Evolutionary conservation across 164 flowering plant genomes (phyloP), one percentile per base, ranked within the genome.

Genomic region (Euptelea pleiosperma): DNA sequence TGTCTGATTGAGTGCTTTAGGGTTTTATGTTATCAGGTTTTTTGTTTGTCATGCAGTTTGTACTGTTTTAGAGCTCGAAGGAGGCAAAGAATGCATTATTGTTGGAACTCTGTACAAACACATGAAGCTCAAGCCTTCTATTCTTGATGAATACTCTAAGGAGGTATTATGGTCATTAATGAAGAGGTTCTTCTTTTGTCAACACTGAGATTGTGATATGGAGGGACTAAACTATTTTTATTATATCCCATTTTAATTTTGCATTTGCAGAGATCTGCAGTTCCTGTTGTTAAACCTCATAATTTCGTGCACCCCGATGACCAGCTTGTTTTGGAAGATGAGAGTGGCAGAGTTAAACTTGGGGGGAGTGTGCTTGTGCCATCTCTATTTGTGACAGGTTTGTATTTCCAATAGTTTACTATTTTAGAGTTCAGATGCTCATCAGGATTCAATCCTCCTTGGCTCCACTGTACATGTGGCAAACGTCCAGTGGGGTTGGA

Each of bases 51-150:
- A 37, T 52, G 77, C 79, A 86, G 99, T 86, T 58, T 80, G 92
- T 64, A 85, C 81, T 6, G 78, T 93, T 52, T 66, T 93, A 71
- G 93, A 77, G 48, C 73, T 89, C 58, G 91, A 93, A 67, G 69
- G 72, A 64, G 96, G 82, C 45, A 86, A 86, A 65, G 91, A 86
- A 48, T 93, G 99, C 72, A 64, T 93, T 37, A 63, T 91, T 53
- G 88, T 93, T 60, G 99, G 99, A 46, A 93, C 99, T 37, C 63
- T 93, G n/a, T 93, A 81, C 81, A 93, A 93, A 79, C 95, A 91
- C 65, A 93, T 93, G 99, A 90, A 82, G 69, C 93, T 93, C 49
- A 93, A 90, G 70, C 97, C 96, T 63, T 69, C 70, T 15, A 66
- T 94, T 73, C 96, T 94, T 28, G 91, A 85, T 62, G 99, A 91